phyloP scores from a whole-genome alignment of 2,329 filamentous ascomycete genomes.

The Aspergillus persii region DNA sequence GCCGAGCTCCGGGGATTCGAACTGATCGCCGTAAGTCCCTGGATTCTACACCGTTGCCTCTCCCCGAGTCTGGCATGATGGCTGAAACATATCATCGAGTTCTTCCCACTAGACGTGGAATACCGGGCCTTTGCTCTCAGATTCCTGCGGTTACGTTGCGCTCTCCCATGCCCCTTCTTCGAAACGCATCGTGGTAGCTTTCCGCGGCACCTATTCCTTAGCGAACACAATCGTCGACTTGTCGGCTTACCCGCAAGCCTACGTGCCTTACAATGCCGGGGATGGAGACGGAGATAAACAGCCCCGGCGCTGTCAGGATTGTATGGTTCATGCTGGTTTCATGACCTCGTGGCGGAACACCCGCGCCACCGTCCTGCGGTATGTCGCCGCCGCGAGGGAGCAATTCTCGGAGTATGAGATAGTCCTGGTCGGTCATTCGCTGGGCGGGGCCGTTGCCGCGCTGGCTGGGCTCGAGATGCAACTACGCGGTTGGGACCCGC shows the following conservation, averaged over 20 bases:
- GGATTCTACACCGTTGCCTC: background rate
- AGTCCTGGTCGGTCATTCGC: constrained; percentile 81
- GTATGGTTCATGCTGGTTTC: constrained; percentile 91
- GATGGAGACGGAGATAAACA: constrained; percentile 37
- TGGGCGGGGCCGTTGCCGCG: constrained; percentile 88
- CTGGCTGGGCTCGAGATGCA: constrained; percentile 81
- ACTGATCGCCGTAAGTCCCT: constrained; percentile 59
- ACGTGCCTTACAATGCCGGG: constrained; percentile 74
- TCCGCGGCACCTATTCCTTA: constrained; percentile 91
- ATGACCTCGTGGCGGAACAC: constrained; percentile 79
- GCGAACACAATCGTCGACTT: constrained; percentile 89
- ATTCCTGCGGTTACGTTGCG: constrained; percentile 91
- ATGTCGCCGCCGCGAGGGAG: constrained; percentile 58
- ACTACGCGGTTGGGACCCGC: constrained; percentile 70
- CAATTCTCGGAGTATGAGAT: constrained; percentile 70
- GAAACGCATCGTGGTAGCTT: constrained; percentile 76
- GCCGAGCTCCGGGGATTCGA: constrained; percentile 77
- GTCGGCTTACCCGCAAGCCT: constrained; percentile 83
- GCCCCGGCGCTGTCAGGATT: constrained; percentile 69
- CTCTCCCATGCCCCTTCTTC: constrained; percentile 67
- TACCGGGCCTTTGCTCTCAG: constrained; percentile 79
- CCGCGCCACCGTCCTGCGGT: constrained; percentile 64
- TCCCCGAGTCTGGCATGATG: background rate
- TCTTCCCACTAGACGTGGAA: constrained; percentile 66
- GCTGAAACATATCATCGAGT: background rate